Evolutionary conservation across 805 yeast species (phyloP).

Genomic region (Alloascoidea africana): DNA sequence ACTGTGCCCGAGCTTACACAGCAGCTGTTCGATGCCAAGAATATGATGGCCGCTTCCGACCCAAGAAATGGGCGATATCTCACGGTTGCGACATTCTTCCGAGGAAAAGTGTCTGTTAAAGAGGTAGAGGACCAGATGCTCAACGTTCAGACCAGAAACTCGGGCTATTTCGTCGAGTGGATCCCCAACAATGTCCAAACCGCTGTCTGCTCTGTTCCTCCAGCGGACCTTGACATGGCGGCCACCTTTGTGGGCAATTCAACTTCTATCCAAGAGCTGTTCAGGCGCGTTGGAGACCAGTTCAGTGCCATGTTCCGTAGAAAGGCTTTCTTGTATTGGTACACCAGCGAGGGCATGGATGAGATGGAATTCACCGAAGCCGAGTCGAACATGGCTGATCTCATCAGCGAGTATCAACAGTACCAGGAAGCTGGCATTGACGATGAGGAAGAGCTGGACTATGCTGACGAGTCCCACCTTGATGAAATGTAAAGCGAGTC

Average conservation of each 20-base stretch:
- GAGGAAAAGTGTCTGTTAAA: constrained; percentile 85
- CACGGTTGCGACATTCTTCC: constrained; percentile 90
- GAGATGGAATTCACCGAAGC: constrained; percentile 91
- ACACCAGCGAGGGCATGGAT: constrained; percentile 92
- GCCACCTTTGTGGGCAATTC: constrained; percentile 92
- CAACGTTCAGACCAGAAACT: constrained; percentile 67
- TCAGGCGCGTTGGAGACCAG: constrained; percentile 80
- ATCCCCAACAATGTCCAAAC: constrained; percentile 92
- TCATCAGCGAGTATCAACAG: constrained; percentile 83
- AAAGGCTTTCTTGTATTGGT: constrained; percentile 94
- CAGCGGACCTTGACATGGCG: constrained; percentile 71
- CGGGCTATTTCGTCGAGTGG: constrained; percentile 86
- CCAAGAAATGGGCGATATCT: constrained; percentile 84
- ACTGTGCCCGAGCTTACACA: constrained; percentile 87
- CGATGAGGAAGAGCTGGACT: constrained; percentile 59
- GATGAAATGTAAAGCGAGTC: constrained; percentile 18
- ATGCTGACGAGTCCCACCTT: constrained; percentile 48
- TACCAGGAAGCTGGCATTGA: constrained; percentile 73
- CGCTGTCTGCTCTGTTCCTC: constrained; percentile 85
- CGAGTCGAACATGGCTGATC: constrained; percentile 78
- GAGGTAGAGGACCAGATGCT: constrained; percentile 92
- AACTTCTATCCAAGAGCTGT: constrained; percentile 82
- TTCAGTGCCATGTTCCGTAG: constrained; percentile 87
- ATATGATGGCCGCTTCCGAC: constrained; percentile 93
- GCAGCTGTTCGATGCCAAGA: constrained; percentile 83